These are phyloP conservation scores for Debaryomyces coudertii DNA, from an alignment of 1,139 yeast species.

Conservation along the genomic window DNA sequence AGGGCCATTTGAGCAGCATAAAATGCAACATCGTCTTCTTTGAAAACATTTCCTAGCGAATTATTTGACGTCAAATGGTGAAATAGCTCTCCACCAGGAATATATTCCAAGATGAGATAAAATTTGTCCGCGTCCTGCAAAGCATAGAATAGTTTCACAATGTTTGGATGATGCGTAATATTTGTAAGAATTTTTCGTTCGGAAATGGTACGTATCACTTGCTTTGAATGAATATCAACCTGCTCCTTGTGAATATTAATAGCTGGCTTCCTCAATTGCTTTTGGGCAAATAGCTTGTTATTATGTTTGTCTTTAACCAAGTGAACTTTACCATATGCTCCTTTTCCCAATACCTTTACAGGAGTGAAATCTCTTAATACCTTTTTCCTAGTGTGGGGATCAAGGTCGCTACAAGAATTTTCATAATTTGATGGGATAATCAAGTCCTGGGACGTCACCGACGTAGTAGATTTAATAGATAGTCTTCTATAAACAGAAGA, in stretches of 20 bases:
- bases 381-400: slow-evolving; percentile 10
- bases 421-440: slow-evolving; percentile 24
- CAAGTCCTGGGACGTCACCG: slow-evolving; percentile 23
- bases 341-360: slow-evolving; percentile 44
- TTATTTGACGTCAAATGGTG: slow-evolving; percentile 35
- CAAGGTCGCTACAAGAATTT: slow-evolving; percentile 14
- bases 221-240: slow-evolving; percentile 17
- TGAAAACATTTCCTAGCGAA: slow-evolving; percentile 29
- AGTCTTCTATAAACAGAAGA: slow-evolving; percentile 29
- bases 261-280: slow-evolving; percentile 43
- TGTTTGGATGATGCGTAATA: slow-evolving; percentile 45
- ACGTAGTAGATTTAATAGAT: slow-evolving; percentile 23
- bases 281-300: slow-evolving; percentile 43
- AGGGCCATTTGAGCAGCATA: slow-evolving; percentile 40
- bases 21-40: slow-evolving; percentile 38
- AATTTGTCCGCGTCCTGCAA: slow-evolving; percentile 37
- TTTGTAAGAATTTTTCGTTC: slow-evolving; percentile 72
- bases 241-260: slow-evolving; percentile 21
- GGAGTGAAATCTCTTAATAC: slow-evolving; percentile 36
- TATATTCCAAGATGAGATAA: slow-evolving; percentile 37
- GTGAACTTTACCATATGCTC: slow-evolving; percentile 47
- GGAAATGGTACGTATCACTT: slow-evolving; percentile 59
- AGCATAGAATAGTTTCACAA: slow-evolving; percentile 39
- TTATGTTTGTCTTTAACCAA: slow-evolving; percentile 39
- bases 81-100: slow-evolving; percentile 42